Conservation (phyloP, 257 asterid species). For the Solanum virginianum region DNA sequence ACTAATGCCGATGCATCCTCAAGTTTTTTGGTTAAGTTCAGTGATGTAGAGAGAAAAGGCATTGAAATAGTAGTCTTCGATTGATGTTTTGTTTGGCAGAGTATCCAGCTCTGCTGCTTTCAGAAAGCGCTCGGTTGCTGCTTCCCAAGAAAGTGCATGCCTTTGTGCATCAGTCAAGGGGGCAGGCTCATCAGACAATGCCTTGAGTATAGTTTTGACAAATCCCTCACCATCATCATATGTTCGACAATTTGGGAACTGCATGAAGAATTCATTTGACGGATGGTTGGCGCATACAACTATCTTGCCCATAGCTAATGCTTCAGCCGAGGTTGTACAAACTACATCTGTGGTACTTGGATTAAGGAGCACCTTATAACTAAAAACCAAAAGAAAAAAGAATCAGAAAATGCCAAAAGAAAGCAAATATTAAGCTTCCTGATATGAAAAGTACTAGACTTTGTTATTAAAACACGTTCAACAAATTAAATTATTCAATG, state of each 20-base stretch:
- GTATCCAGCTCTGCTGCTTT: slow-evolving; percentile 50
- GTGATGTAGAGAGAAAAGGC: slow-evolving; percentile 45
- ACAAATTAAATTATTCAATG: background rate
- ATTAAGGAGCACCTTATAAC: slow-evolving; percentile 83
- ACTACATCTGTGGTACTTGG: slow-evolving; percentile 99
- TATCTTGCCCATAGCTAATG: slow-evolving; percentile 95
- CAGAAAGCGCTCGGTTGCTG: slow-evolving; percentile 85
- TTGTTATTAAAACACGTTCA: background rate
- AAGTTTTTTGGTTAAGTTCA: slow-evolving; percentile 42
- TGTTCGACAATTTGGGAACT: slow-evolving; percentile 86
- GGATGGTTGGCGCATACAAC: slow-evolving; percentile 93
- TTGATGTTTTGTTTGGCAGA: slow-evolving; percentile 23
- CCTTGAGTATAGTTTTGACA: slow-evolving; percentile 55
- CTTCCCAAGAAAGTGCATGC: slow-evolving; percentile 94
- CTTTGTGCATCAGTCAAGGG: slow-evolving; percentile 55
- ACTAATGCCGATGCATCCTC: slow-evolving; percentile 80
- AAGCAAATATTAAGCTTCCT: background rate
- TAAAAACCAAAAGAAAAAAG: background rate
- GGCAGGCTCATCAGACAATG: slow-evolving; percentile 67
- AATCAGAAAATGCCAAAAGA: background rate
- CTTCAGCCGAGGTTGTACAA: slow-evolving; percentile 97
- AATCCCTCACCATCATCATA: slow-evolving; percentile 59
- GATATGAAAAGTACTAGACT: background rate
- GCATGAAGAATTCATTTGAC: slow-evolving; percentile 83
- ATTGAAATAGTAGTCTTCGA: slow-evolving; percentile 30